phyloP scores from a whole-genome alignment of 1,284 basidiomycete species.

The Tilletia indica region DNA sequence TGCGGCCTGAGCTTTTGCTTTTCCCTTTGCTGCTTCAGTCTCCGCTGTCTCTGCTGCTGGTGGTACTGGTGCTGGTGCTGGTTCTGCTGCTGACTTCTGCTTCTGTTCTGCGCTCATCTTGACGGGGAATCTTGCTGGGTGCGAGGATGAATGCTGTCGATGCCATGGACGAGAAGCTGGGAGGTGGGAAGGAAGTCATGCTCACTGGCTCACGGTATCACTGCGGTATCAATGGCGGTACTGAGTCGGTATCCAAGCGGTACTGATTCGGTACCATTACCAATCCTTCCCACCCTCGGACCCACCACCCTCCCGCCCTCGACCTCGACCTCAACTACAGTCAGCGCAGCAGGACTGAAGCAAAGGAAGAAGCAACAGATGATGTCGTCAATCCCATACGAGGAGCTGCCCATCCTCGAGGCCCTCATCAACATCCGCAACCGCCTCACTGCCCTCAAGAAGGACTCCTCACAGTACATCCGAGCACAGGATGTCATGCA shows the following conservation, averaged over 20 bases:
- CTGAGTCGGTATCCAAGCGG: too few species aligned
- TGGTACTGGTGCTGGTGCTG: not conserved
- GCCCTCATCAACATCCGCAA: slow-evolving; percentile 92
- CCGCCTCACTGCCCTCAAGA: slow-evolving; percentile 75
- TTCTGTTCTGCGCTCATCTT: not conserved
- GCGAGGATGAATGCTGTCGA: not conserved
- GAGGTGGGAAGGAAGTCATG: too few species aligned
- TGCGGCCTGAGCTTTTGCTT: not conserved
- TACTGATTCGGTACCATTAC: too few species aligned
- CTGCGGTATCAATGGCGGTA: too few species aligned
- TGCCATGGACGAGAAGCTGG: too few species aligned
- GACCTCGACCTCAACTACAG: too few species aligned
- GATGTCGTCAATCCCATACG: slow-evolving; percentile 56
- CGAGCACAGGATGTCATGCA: slow-evolving; percentile 88
- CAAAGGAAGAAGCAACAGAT: not conserved
- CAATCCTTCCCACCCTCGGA: too few species aligned
- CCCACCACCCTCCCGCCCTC: too few species aligned
- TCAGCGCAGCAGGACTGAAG: not conserved
- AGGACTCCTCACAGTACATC: slow-evolving; percentile 82
- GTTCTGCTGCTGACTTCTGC: not conserved
- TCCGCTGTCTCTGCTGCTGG: slow-evolving; percentile 11
- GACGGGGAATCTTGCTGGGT: not conserved
- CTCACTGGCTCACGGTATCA: too few species aligned
- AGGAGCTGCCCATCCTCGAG: slow-evolving; percentile 87
- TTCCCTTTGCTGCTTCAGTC: slow-evolving; percentile 23